These are phyloP conservation scores for Aspergillus carbonarius DNA, from an alignment of 2,329 filamentous ascomycete genomes.

Conservation along the genomic window DNA sequence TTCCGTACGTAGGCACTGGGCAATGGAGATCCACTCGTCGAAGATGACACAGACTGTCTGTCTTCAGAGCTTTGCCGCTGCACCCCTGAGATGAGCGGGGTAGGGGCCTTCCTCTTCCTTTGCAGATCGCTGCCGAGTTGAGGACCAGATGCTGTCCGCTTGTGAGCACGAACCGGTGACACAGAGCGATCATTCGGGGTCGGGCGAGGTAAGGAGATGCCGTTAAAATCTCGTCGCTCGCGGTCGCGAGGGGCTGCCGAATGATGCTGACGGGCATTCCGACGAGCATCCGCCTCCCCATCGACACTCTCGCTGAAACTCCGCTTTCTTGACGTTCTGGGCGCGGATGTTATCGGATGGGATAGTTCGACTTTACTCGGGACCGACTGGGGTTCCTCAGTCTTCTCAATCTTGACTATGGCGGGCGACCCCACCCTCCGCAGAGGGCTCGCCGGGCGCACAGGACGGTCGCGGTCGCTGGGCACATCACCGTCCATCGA, in stretches of 20 bases:
- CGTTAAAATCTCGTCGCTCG: constrained; percentile 30
- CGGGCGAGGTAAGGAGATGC: constrained; percentile 27
- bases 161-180: constrained; percentile 39
- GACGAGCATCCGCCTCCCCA: constrained; percentile 30
- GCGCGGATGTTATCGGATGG: constrained; percentile 14
- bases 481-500: constrained; percentile 28
- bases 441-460: constrained; percentile 26
- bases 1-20: constrained; percentile 43
- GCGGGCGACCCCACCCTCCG: constrained; percentile 31
- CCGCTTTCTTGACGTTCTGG: constrained; percentile 33
- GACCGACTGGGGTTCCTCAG: constrained; percentile 30
- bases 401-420: constrained; percentile 38
- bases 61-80: constrained; percentile 48
- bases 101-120: constrained; percentile 40
- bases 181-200: constrained; percentile 35
- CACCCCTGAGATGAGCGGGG: constrained; percentile 42
- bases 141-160: constrained; percentile 37
- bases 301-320: constrained; percentile 39
- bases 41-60: constrained; percentile 46
- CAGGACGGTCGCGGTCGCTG: constrained; percentile 22
- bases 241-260: constrained; percentile 20
- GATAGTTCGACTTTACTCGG: constrained; percentile 21
- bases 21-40: constrained; percentile 44
- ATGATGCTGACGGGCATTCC: constrained; percentile 21
- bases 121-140: constrained; percentile 25